Base-by-base conservation (phyloP, 495 filamentous ascomycete species). In the Xylaria curta region DNA sequence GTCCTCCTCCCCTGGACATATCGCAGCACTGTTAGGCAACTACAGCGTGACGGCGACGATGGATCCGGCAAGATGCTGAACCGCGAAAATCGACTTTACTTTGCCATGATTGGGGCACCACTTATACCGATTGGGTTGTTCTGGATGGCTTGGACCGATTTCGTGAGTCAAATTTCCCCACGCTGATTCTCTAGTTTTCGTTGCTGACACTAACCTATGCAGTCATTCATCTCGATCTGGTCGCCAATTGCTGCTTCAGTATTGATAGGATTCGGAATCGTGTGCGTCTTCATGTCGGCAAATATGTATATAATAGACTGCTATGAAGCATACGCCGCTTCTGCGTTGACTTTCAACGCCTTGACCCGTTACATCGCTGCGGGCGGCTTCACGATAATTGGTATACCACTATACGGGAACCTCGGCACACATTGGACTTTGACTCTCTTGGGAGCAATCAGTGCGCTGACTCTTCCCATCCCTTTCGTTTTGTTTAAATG, bases 291-390 rank as follows among this genome's bases (percentile, higher is more conserved):
- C n/a, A 51, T 91, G 63, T 85, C 86, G 0, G 82, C 89, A 9
- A 77, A 91, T 10, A 91, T 90, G 68, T 92, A 92, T 60, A 82
- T 92, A 44, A 89, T 90, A 12, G 91, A 93, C 75, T 87, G 88
- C 12, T 92, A 93, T 75, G 85, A 86, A 68, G 85, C 89, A 53
- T 91, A 88, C 76, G 87, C 91, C 6, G 90, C 90, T 0, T 85
- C 81, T 59, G 91, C 90, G 0, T 77, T 91, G 71, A 89, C 91
- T 72, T 86, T n/a, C 81, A 78, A 78, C 77, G 89, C 71, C 53
- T 21, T 78, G 4, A 44, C 26, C 49, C 47, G 65, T 0, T 68
- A 78, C 46, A 61, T 73, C 12, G 75, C 71, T 10, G 75, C 74
- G 6, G 83, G 82, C 19, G 83, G 75, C 2, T 83, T 84, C 78